Base-by-base conservation (phyloP, 192 early-diverging fungal species). In the Chytriomyces confervae region DNA sequence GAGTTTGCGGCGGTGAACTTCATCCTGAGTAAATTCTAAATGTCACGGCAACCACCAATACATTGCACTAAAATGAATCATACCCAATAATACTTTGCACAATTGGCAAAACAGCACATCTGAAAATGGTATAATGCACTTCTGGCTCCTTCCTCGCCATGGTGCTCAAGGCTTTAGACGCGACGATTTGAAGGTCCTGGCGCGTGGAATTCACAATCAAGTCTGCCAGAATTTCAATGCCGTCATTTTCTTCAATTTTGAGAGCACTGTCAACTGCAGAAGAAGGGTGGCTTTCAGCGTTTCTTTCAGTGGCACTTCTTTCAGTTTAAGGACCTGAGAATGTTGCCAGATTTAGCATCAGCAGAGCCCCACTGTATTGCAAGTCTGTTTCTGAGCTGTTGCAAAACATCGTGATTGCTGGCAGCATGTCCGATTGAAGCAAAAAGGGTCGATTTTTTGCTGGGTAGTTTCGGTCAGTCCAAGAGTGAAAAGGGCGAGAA, bases 331-430 rank as follows among this genome's bases (percentile, higher is more conserved):
- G 82, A 86, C 85, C 78, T 4, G 86, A 86, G 7, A 89, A 51
- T 0, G 89, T 79, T 3, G 83, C 77, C 10, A 89, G 29, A 78
- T 89, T 89, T 24, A 89, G 71, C 20, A 89, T 29, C 7, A 89
- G 75, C 0, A 89, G 75, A 5, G 81, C 77, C 13, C 87, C 88
- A 18, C 84, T 81, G 71, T 89, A 86, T 74, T 90, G 79, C 24
- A 90, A 63, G 53, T 90, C 88, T 11, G 62, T 11, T 65, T 89
- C 88, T 11, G 11, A 43, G 7, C 74, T 79, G 65, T 80, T n/a
- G 62, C 85, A 86, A 66, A 85, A 88, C 51, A n/a, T 53, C 9
- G 90, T 27, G 29, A 89, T 79, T 36, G 79, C 69, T 1, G 13
- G 27, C 27, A 79, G 43, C 44, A 87, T 71, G 27, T 77, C 67